These are phyloP conservation scores for Monascus purpureus DNA, from an alignment of 495 filamentous ascomycete species.

Conservation along the genomic window DNA sequence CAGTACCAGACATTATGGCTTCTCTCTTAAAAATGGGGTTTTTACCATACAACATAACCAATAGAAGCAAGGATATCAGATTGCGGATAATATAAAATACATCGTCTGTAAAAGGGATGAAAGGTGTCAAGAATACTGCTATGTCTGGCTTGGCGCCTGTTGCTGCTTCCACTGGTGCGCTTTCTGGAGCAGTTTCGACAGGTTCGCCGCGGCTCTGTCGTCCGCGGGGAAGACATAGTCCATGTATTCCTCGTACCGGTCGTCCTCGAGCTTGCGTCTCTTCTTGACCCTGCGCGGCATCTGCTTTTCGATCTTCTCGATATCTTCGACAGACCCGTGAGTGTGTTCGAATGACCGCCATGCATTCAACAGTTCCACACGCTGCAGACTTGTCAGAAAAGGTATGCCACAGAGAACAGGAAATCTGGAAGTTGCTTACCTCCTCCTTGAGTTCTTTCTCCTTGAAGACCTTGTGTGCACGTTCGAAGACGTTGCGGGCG, in stretches of 20 bases:
- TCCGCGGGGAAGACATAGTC: conserved; percentile 97
- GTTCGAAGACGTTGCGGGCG: conserved; percentile 71
- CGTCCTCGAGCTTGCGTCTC: conserved; percentile 85
- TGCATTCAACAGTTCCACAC: conserved; percentile 74
- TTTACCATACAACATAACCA: no score
- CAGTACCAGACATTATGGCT: no score
- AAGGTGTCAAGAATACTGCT: no score
- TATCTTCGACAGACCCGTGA: conserved; percentile 63
- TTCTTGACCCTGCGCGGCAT: conserved; percentile 94
- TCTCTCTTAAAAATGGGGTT: no score
- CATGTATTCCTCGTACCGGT: conserved; percentile 92
- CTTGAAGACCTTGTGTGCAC: conserved; percentile 80
- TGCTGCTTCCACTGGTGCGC: conserved; percentile 83
- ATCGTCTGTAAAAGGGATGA: no score
- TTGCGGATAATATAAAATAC: no score
- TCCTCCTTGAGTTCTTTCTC: conserved; percentile 90
- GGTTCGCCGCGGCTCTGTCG: conserved; percentile 71
- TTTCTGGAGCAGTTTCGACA: conserved; percentile 70
- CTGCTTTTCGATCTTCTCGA: conserved; percentile 75
- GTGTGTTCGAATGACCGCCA: conserved; percentile 86
- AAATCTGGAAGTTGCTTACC: conserved; percentile 21
- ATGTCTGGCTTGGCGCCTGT: no score
- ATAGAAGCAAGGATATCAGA: no score
- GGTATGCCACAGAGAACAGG: neutral
- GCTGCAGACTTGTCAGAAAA: conserved; percentile 29